These are phyloP conservation scores for Rhizophora apiculata DNA, from an alignment of 345 rosid species.

Conservation along the genomic window DNA sequence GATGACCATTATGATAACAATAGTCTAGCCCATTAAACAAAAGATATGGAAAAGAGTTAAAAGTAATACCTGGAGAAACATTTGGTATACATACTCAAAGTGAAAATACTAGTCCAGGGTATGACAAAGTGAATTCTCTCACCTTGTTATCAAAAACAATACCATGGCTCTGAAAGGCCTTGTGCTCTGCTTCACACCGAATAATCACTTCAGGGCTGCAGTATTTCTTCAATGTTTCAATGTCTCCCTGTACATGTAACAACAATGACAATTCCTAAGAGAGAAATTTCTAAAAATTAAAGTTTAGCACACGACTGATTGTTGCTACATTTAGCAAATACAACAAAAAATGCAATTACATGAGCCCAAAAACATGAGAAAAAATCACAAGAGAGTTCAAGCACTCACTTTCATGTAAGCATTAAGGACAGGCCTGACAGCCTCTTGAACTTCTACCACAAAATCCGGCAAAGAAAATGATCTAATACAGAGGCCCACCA, in stretches of 20 bases:
- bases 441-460: constrained; percentile 84
- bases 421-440: constrained; percentile 70
- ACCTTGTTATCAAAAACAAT: constrained; percentile 84
- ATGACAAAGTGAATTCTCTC: constrained; percentile 2
- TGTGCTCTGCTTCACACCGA: constrained; percentile 74
- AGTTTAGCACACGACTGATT: too few relatives aligned
- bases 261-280: neutral
- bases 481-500: constrained; percentile 36
- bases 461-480: constrained; percentile 90
- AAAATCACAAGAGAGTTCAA: neutral
- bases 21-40: too few relatives aligned
- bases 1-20: too few relatives aligned
- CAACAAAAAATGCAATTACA: neutral
- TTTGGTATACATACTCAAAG: too few relatives aligned
- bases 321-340: too few relatives aligned
- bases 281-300: too few relatives aligned
- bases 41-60: too few relatives aligned
- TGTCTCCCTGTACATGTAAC: constrained; percentile 51
- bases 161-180: constrained; percentile 61
- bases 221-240: constrained; percentile 67
- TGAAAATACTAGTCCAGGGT: neutral
- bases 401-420: constrained; percentile 70
- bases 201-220: constrained; percentile 75
- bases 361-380: neutral
- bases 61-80: too few relatives aligned